A percentile compares a stretch with the other conserved stretches of the same genome.
Evolutionary conservation across 805 yeast genomes (phyloP).

Genomic region (Saturnispora saitoi): DNA sequence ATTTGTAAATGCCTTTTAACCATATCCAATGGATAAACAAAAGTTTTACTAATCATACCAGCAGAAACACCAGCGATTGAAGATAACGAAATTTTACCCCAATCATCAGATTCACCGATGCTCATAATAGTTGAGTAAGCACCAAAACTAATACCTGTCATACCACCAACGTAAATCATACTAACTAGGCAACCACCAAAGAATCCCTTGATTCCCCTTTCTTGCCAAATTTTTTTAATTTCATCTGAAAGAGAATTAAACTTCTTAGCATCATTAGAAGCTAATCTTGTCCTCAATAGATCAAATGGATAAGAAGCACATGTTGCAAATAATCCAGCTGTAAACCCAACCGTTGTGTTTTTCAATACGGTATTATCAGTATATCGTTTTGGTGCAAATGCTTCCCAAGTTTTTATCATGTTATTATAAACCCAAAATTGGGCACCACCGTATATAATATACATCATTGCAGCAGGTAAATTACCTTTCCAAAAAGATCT

Average conservation of each 20-base stretch:
- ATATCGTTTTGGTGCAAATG: slow-evolving; percentile 17
- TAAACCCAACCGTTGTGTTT: slow-evolving; percentile 50
- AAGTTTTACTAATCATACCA: slow-evolving; percentile 63
- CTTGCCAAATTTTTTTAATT: slow-evolving; percentile 26
- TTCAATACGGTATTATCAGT: slow-evolving; percentile 19
- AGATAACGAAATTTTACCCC: slow-evolving; percentile 26
- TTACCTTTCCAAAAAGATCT: slow-evolving; percentile 93
- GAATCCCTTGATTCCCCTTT: slow-evolving; percentile 37
- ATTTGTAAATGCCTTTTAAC: slow-evolving; percentile 73
- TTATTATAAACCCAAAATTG: slow-evolving; percentile 72
- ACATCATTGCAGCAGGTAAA: slow-evolving; percentile 82
- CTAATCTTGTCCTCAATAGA: slow-evolving; percentile 76
- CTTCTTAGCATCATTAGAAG: slow-evolving; percentile 42
- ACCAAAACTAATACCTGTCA: slow-evolving; percentile 70
- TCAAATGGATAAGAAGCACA: slow-evolving; percentile 80
- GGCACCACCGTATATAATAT: slow-evolving; percentile 72
- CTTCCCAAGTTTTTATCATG: slow-evolving; percentile 10
- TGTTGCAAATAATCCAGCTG: slow-evolving; percentile 73
- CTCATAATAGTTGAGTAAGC: slow-evolving; percentile 39
- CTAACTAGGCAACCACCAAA: slow-evolving; percentile 44
- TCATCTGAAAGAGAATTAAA: slow-evolving; percentile 31
- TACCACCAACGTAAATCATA: slow-evolving; percentile 54
- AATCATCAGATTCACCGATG: slow-evolving; percentile 11
- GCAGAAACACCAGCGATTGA: slow-evolving; percentile 65
- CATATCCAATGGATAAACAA: slow-evolving; percentile 82